phyloP scores from a whole-genome alignment of 305 asterid genomes.

The Caryopteris hybrid region DNA sequence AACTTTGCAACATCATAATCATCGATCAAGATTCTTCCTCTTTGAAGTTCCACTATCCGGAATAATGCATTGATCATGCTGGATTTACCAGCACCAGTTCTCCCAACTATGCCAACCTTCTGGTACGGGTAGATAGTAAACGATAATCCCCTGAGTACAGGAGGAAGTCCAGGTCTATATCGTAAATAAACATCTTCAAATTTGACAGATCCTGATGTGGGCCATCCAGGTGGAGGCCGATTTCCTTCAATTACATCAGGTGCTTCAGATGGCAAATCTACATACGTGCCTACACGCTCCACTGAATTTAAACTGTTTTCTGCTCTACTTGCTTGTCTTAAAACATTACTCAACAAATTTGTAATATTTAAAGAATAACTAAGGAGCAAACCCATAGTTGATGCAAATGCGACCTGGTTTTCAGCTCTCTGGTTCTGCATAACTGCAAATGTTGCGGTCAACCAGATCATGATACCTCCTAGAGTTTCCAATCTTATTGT shows the following conservation, averaged over 20 bases:
- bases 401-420: constrained; percentile 85
- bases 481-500: constrained; percentile 82
- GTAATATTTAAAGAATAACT: constrained; percentile 89
- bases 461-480: constrained; percentile 96
- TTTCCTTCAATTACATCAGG: constrained; percentile 58
- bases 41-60: constrained; percentile 81
- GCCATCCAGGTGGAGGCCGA: constrained; percentile 97
- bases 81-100: constrained; percentile 99
- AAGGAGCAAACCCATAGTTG: constrained; percentile 96
- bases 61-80: constrained; percentile 95
- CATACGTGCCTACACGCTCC: constrained; percentile 82
- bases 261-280: constrained; percentile 88
- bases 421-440: constrained; percentile 76
- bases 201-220: constrained; percentile 63
- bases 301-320: constrained; percentile 96
- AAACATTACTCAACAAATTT: constrained; percentile 63
- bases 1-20: constrained; percentile 65
- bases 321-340: constrained; percentile 88
- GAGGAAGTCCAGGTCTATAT: constrained; percentile 87
- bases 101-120: constrained; percentile 92
- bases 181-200: constrained; percentile 76
- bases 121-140: constrained; percentile 65
- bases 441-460: constrained; percentile 92
- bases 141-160: constrained; percentile 78
- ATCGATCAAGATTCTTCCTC: constrained; percentile 79